Base-by-base conservation (phyloP, 2,329 filamentous ascomycete species). In the Colletotrichum graminicola region DNA sequence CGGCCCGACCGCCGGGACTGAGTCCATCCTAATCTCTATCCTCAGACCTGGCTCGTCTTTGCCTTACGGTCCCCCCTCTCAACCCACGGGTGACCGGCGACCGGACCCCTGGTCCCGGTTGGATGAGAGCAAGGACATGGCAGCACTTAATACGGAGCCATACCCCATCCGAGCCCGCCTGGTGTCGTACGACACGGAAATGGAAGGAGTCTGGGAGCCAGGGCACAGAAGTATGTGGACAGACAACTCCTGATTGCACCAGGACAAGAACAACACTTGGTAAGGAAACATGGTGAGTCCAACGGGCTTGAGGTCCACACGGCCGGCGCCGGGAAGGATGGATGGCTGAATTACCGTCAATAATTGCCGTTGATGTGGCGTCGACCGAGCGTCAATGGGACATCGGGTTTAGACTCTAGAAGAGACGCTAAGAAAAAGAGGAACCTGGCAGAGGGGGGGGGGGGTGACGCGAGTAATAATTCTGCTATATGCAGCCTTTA, bases 71-170 rank as follows among this genome's bases (percentile, higher is more conserved):
- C 23, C 41, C 23, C 41, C 41, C 18, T 43, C 56, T 29, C 41
- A 43, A 26, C 56, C 54, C 56, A 67, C 56, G 47, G 55, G 55
- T 55, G 47, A 54, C 18, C n/a, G 49, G 56, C 55, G 62, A 32
- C 63, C 63, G 63, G 63, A 62, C 51, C 21, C 63, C 63, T 32
- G 47, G 67, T 62, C 63, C 63, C 56, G 63, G 67, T 36, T 47
- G 29, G 39, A 55, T 34, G 23, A 21, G 26, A 54, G 41, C 67
- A 67, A 3, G 67, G 67, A 67, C 14, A 21, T 34, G 23, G 51
- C 39, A 59, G 49, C 63, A 52, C 43, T 26, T 11, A 54, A n/a
- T 34, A 36, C 41, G 43, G 60, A 57, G 52, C 29, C 29, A 36
- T 23, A 36, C 29, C 41, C 61, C 61, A 69, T 52, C 21, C 49